These are phyloP conservation scores for Colletotrichum acutatum DNA, from an alignment of 2,329 filamentous ascomycete genomes.

Conservation along the genomic window DNA sequence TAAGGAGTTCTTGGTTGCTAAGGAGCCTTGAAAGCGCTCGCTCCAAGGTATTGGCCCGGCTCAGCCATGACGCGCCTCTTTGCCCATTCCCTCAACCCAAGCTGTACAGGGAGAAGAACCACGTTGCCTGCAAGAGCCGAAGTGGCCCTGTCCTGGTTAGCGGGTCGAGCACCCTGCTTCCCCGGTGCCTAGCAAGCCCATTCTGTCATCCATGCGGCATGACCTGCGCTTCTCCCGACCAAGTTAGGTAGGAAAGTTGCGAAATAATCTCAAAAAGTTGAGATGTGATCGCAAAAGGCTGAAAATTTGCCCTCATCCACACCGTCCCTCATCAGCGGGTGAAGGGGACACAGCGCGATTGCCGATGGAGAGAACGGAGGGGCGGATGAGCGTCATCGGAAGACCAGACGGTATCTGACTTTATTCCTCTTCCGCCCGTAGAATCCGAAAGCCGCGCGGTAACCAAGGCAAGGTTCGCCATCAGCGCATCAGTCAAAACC, in stretches of 20 bases:
- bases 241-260: conserved; percentile 12
- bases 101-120: conserved; percentile 11
- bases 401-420: neutral
- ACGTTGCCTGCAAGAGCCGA: conserved; percentile 27
- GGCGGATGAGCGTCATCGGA: conserved; percentile 8
- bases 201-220: conserved; percentile 26
- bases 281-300: conserved; percentile 22
- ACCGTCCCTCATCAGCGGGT: neutral
- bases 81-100: conserved; percentile 22
- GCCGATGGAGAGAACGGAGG: conserved; percentile 13
- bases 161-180: conserved; percentile 32
- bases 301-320: conserved; percentile 23
- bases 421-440: neutral
- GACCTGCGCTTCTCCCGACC: conserved; percentile 21
- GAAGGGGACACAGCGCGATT: conserved; percentile 11
- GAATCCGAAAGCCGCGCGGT: conserved; percentile 2
- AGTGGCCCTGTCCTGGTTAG: conserved; percentile 28
- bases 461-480: neutral
- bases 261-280: conserved; percentile 16
- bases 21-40: neutral
- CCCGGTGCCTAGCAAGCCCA: conserved; percentile 30
- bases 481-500: neutral
- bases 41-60: neutral
- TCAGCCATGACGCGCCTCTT: conserved; percentile 24
- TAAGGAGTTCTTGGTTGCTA: conserved; percentile 14